phyloP scores from a whole-genome alignment of 2,329 filamentous ascomycete species.

The Calonectria montana region DNA sequence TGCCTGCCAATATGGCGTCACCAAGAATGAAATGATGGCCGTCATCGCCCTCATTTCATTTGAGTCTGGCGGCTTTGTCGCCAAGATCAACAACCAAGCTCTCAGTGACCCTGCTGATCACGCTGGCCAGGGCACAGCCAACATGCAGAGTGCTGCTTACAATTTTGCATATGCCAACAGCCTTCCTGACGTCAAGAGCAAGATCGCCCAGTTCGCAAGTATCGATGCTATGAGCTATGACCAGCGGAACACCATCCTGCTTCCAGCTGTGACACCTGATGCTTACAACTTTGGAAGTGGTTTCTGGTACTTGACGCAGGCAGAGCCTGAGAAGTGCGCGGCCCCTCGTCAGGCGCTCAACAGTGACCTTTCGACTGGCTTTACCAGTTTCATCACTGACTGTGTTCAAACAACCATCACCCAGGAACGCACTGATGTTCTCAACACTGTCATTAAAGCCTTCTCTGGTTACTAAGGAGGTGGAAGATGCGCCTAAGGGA shows the following conservation, averaged over 20 bases:
- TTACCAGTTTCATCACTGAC: slow-evolving; percentile 55
- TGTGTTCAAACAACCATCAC: slow-evolving; percentile 56
- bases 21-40: slow-evolving; percentile 49
- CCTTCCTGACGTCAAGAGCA: slow-evolving; percentile 51
- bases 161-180: slow-evolving; percentile 61
- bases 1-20: neutral
- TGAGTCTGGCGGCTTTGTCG: slow-evolving; percentile 77
- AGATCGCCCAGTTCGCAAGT: slow-evolving; percentile 44
- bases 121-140: slow-evolving; percentile 75
- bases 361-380: slow-evolving; percentile 55
- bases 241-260: slow-evolving; percentile 54
- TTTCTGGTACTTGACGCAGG: slow-evolving; percentile 57
- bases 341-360: slow-evolving; percentile 44
- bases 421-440: slow-evolving; percentile 53
- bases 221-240: slow-evolving; percentile 43
- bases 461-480: slow-evolving; percentile 43
- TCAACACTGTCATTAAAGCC: slow-evolving; percentile 58
- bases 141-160: slow-evolving; percentile 61
- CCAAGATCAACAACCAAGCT: slow-evolving; percentile 70
- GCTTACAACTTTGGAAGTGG: slow-evolving; percentile 65
- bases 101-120: slow-evolving; percentile 56
- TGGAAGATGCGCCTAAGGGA: neutral
- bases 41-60: slow-evolving; percentile 77
- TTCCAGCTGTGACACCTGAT: slow-evolving; percentile 56
- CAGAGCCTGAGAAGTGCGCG: slow-evolving; percentile 55